Percentiles rank a stretch among this genome's conserved stretches.
phyloP scores from a whole-genome alignment of 1,284 basidiomycete genomes.

The Cutaneotrichosporon sp. region DNA sequence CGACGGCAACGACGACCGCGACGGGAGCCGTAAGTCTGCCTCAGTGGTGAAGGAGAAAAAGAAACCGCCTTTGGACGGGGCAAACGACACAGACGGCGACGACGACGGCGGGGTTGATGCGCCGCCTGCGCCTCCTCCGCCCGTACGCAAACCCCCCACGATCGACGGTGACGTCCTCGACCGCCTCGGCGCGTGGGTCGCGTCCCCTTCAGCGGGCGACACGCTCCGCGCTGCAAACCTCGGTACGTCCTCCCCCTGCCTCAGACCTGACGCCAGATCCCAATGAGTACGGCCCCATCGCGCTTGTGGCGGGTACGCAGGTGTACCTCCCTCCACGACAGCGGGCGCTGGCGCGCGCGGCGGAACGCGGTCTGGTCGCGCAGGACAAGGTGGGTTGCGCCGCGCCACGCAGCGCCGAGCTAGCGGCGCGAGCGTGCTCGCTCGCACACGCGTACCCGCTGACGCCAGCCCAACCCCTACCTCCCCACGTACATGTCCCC shows the following conservation, averaged over 20 bases:
- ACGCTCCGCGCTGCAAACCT: conserved; percentile 9
- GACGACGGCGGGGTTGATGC: no score
- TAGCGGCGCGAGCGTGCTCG: not conserved
- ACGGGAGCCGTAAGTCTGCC: no score
- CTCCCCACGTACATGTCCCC: conserved; percentile 36
- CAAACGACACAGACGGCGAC: no score
- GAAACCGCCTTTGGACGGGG: no score
- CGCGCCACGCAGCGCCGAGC: not conserved
- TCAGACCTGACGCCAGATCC: conserved; percentile 25
- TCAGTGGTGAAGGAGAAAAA: no score
- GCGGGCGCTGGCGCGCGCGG: conserved; percentile 13
- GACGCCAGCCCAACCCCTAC: conserved; percentile 30
- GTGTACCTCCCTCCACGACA: conserved; percentile 33
- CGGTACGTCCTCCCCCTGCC: conserved; percentile 5
- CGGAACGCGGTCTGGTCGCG: conserved; percentile 3
- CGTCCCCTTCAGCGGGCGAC: not conserved
- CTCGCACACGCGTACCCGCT: not conserved
- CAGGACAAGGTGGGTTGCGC: conserved; percentile 1
- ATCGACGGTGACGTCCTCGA: conserved; percentile 23
- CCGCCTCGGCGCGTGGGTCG: conserved; percentile 16
- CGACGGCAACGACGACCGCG: no score
- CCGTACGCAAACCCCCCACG: not conserved
- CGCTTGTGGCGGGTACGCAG: conserved; percentile 36
- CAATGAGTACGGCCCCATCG: conserved; percentile 25
- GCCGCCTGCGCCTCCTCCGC: not conserved